Conservation (phyloP, 1,139 yeast species). For the Pichia sp. region DNA sequence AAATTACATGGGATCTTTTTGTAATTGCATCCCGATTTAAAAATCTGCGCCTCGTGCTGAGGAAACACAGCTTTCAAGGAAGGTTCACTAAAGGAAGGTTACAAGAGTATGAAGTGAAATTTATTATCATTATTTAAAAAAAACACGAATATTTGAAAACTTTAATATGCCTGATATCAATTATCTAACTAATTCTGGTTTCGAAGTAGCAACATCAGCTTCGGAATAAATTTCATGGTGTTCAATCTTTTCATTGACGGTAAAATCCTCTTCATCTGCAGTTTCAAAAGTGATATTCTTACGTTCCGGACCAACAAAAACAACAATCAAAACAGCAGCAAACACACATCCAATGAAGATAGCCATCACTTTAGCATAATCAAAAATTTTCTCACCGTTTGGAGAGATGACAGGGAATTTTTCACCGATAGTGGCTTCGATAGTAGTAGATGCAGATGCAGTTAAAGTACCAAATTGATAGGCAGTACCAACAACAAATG, state of each 20-base stretch:
- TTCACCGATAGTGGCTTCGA: slow-evolving; percentile 69
- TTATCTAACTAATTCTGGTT: too few species aligned
- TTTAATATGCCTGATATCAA: too few species aligned
- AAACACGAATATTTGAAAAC: too few species aligned
- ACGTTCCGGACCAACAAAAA: slow-evolving; percentile 70
- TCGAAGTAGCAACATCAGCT: slow-evolving; percentile 8
- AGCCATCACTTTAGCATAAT: slow-evolving; percentile 68
- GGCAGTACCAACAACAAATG: slow-evolving; percentile 66
- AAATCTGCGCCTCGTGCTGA: too few species aligned
- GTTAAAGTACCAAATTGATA: slow-evolving; percentile 83
- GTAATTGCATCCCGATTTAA: too few species aligned
- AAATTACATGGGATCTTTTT: too few species aligned
- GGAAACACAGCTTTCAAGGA: too few species aligned
- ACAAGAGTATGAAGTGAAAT: too few species aligned
- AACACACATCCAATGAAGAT: slow-evolving; percentile 77
- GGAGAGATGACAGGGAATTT: slow-evolving; percentile 43
- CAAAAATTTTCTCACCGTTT: slow-evolving; percentile 30
- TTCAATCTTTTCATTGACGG: slow-evolving; percentile 11
- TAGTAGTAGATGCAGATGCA: slow-evolving; percentile 77
- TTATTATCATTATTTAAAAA: too few species aligned
- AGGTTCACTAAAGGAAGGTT: too few species aligned
- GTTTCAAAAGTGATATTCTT: slow-evolving; percentile 26
- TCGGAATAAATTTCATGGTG: slow-evolving; percentile 9
- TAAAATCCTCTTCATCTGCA: slow-evolving; percentile 15
- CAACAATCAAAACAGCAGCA: slow-evolving; percentile 48